Evolutionary conservation across 1,284 basidiomycete species (phyloP).

Genomic region (Testicularia cyperi): DNA sequence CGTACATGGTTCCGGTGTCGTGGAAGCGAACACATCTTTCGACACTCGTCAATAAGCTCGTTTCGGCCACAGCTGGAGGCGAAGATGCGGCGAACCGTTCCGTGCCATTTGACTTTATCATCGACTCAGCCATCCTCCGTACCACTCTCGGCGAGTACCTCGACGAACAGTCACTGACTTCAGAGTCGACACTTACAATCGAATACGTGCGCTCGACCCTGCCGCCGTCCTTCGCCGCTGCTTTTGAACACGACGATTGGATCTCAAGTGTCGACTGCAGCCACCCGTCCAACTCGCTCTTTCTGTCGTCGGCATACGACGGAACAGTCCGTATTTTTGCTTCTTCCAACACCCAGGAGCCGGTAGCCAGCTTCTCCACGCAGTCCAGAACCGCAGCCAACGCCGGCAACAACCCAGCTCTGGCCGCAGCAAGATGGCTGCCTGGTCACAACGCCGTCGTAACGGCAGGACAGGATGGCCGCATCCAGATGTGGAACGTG

Average conservation of each 20-base stretch:
- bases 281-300: constrained; percentile 4
- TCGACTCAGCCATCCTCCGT: constrained; percentile 74
- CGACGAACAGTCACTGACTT: constrained; percentile 67
- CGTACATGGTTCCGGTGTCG: constrained; percentile 86
- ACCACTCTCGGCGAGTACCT: constrained; percentile 77
- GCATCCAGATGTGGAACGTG: constrained; percentile 59
- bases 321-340: constrained; percentile 51
- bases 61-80: constrained; percentile 61
- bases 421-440: constrained; percentile 73
- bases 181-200: constrained; percentile 86
- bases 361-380: constrained; percentile 39
- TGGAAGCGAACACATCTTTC: constrained; percentile 97
- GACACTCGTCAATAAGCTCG: constrained; percentile 91
- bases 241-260: constrained; percentile 90
- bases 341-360: constrained; percentile 20
- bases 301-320: constrained; percentile 61
- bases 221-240: constrained; percentile 79
- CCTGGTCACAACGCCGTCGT: constrained; percentile 62
- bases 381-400: constrained; percentile 35
- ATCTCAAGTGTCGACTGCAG: constrained; percentile 73
- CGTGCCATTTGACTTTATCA: constrained; percentile 93
- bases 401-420: constrained; percentile 61
- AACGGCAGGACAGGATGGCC: constrained; percentile 81
- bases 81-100: constrained; percentile 63
- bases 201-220: constrained; percentile 92